Base-by-base conservation (phyloP, 495 filamentous ascomycete genomes). In the Penicillium roqueforti region DNA sequence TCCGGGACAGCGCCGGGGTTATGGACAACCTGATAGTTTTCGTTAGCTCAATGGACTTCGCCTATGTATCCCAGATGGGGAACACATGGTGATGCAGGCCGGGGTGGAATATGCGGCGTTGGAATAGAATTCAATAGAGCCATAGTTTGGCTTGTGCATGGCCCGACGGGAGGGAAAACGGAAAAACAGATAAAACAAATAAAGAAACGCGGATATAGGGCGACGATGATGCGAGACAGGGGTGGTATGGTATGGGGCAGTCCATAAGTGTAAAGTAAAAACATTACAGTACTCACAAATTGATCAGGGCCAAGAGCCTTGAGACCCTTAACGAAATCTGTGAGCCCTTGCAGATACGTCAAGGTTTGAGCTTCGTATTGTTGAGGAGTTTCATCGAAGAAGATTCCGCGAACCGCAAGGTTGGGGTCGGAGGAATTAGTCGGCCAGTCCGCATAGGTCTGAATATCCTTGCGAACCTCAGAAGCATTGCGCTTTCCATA, bases 331-430 rank as follows among this genome's bases (percentile, higher is more conserved):
- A 72, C 68, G 14, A 73, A 50, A 32, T 61, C 57, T 4, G 67
- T 70, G 48, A 78, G 51, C 14, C 69, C 61, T 56, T 70, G 54
- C 40, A 77, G 63, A 58, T 76, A 78, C 39, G 39, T 60, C 44
- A 71, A 58, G 16, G 64, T 56, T 45, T 54, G 48, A 43, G 53
- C 58, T 59, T 65, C 60, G 63, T 71, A 78, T 58, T 68, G 56
- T 47, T 76, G 69, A 6, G 74, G 74, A 28, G 74, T 76, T 55
- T 77, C 74, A 56, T 77, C 74, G 50, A 77, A 72, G 57, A 78
- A 77, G 60, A 76, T 75, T 52, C 74, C 74, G 58, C 60, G 68
- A 63, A 76, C 72, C 41, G 67, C 69, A 44, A 74, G 59, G 19
- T 65, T 63, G 22, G 59, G 55, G 48, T 70, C 68, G 14, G 57